Evolutionary conservation across 768 basidiomycete species (phyloP), one percentile per base, ranked within the genome.

Genomic region (Aureoboletus auriporus): DNA sequence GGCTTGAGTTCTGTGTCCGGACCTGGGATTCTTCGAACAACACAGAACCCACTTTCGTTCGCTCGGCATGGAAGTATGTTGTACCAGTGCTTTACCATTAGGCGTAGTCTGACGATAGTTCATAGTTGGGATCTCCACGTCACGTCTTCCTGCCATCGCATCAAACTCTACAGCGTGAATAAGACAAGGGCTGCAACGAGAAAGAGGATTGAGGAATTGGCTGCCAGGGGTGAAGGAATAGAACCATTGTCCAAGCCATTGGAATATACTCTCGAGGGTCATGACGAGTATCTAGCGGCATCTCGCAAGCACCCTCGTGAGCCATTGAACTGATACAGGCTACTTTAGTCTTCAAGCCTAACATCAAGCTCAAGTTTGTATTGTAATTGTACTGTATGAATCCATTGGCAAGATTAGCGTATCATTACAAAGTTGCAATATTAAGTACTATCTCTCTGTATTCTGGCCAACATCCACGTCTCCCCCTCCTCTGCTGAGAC

Each of bases 21-120:
- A 73, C 75, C 0, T 80, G 78, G 78, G 78, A 79, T 53, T 76
- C 75, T n/a, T 75, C 76, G 8, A 75, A 75, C 62, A 79, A 80
- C 54, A 79, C 77, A 3, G 74, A 79, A 58, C 78, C 78, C 14
- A 78, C 78, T 11, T 75, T 71, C 48, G 74, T 79, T 13, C 73
- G 77, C 39, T 78, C 76, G 7, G 71, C 77, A 5, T 78, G 76
- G 77, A 79, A 79, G 77, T 77, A 50, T 48, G 75, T 64, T 16
- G 14, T 10, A 10, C 10, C 27, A 27, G 5, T 47, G 23, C 17
- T 4, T 8, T 27, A 6, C n/a, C 7, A 20, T 23, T 4, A 5
- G n/a, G 14, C 27, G 17, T 29, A 7, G 4, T 17, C 34, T 47
- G 26, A 42, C 17, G n/a, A 9, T 12, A 20, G 13, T 16, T 26